Base-by-base conservation (phyloP, 345 rosid genomes). In the Eucalyptus caleyi region DNA sequence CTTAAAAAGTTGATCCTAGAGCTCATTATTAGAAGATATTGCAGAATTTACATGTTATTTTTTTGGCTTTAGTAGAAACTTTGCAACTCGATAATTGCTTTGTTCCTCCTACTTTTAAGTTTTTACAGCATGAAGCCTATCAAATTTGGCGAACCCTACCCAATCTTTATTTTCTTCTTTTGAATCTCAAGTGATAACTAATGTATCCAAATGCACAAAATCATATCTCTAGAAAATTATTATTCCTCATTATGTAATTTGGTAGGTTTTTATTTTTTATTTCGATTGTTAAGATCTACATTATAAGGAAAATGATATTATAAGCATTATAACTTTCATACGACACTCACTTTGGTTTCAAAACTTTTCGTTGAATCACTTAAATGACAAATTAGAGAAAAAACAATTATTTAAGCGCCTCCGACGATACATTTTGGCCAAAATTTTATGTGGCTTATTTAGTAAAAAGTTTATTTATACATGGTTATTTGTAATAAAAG, bases 361-460 rank as follows among this genome's bases (percentile, higher is more conserved):
- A 32, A 69, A 16, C 12, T 5, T 69, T 69, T 16, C 1, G 12
- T 16, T 0, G 23, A 19, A 32, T 69, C 12, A 0, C 13, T 32
- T 32, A 7, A 16, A 32, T 16, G 10, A 16, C 6, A n/a, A n/a
- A n/a, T 67, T 4, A 3, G 21, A 15, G 16, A 16, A 67, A 65
- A 67, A n/a, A 67, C 0, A 8, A 67, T 67, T 3, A 67, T 15
- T n/a, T 67, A n/a, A 67, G 21, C 7, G 19, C 12, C 23, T 69
- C 7, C 1, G 0, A 6, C 1, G 6, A 16, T 34, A 69, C 7
- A 69, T 32, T 32, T 11, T 3, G 12, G 13, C 24, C 12, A 32
- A 32, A 69, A 32, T 69, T 21, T 2, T 16, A 32, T 16, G 1
- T 16, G 42, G 42, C 42, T 32, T 32, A 32, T 9, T 34, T 18